Conservation (phyloP, 2,329 filamentous ascomycete genomes). For the Chaetomiaceae sp. region DNA sequence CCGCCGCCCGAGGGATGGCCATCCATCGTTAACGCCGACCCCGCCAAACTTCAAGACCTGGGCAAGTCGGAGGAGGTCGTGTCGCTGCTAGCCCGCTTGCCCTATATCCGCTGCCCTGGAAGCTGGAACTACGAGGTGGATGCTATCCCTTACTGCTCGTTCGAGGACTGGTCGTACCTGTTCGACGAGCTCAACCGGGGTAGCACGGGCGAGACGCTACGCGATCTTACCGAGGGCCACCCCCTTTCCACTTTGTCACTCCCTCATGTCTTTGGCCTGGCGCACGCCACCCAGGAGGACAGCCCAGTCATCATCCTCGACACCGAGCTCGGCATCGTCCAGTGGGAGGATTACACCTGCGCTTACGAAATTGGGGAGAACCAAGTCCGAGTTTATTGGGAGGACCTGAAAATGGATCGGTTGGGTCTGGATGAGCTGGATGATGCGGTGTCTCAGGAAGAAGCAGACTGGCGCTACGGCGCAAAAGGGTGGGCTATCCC, state of each 20-base stretch:
- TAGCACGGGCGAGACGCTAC: not conserved
- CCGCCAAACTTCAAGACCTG: not conserved
- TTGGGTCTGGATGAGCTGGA: not conserved
- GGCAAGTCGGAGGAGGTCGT: constrained; percentile 7
- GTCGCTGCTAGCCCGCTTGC: constrained; percentile 2
- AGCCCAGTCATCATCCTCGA: constrained; percentile 1
- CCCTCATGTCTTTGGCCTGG: not conserved
- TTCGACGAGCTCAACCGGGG: not conserved
- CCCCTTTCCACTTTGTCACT: not conserved
- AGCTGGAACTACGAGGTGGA: not conserved
- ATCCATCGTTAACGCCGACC: constrained; percentile 5
- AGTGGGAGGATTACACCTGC: not conserved
- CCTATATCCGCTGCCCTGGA: not conserved
- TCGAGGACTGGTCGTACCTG: not conserved
- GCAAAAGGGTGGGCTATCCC: not conserved
- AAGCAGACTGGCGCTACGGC: not conserved
- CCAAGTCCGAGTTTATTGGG: not conserved
- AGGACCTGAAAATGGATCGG: not conserved
- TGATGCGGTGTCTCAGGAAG: not conserved
- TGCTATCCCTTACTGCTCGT: not conserved
- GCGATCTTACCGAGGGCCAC: not conserved
- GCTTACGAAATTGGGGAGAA: not conserved
- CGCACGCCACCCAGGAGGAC: not conserved
- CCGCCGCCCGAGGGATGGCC: constrained; percentile 5
- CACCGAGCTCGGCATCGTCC: not conserved